These are phyloP conservation scores for Eutrema japonicum DNA, from an alignment of 345 rosid species.

Conservation along the genomic window DNA sequence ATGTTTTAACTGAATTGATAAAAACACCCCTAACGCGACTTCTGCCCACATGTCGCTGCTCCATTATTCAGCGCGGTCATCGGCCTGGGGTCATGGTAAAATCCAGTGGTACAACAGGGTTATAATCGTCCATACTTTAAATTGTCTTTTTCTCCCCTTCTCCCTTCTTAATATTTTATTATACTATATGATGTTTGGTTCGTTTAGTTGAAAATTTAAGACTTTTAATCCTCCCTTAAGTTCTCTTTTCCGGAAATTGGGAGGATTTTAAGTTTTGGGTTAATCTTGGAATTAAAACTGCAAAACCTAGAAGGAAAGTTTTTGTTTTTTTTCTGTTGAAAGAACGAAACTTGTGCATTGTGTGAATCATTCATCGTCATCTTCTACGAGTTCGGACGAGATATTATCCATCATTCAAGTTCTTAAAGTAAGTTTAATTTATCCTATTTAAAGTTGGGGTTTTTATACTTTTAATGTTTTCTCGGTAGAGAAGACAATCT, in stretches of 20 bases:
- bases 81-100: conserved; percentile 29
- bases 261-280: conserved; percentile 18
- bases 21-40: conserved; percentile 30
- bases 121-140: conserved; percentile 4
- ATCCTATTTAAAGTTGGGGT: conserved; percentile 2
- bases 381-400: conserved; percentile 9
- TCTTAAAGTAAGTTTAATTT: conserved; percentile 35
- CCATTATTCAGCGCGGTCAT: conserved; percentile 28
- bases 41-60: conserved; percentile 35
- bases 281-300: background rate
- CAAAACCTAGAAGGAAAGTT: background rate
- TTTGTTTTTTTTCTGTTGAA: background rate
- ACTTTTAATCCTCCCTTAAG: conserved; percentile 4
- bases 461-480: conserved; percentile 25
- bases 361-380: conserved; percentile 15
- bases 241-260: background rate
- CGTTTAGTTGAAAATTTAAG: background rate
- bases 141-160: conserved; percentile 31
- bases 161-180: background rate
- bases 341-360: background rate
- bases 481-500: conserved; percentile 34
- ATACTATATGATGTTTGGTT: background rate
- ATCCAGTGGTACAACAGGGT: background rate
- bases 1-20: background rate
- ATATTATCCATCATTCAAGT: conserved; percentile 3